A percentile compares a stretch with the other conserved stretches of the same genome.
Evolutionary conservation across 768 basidiomycete genomes (phyloP).

Genomic region (Botryobasidium botryosum): DNA sequence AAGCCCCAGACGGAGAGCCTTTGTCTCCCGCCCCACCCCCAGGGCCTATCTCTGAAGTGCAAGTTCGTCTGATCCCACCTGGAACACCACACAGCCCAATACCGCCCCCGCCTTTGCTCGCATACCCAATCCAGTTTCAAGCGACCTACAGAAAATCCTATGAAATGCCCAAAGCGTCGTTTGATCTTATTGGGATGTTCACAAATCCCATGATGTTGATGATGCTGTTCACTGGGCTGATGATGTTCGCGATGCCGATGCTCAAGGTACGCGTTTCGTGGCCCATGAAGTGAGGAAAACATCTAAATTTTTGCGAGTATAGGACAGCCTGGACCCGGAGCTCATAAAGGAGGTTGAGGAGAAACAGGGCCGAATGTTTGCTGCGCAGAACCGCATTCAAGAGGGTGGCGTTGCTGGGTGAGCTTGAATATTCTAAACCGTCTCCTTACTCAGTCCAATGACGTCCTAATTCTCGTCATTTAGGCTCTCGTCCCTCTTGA

Average conservation of each 20-base stretch:
- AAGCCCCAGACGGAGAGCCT: too few relatives aligned
- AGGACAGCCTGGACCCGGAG: neutral
- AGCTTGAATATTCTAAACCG: too few relatives aligned
- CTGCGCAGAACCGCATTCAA: neutral
- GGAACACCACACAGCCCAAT: too few relatives aligned
- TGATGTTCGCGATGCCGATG: neutral
- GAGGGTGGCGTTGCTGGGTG: neutral
- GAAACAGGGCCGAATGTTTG: neutral
- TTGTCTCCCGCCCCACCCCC: too few relatives aligned
- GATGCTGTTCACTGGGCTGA: neutral
- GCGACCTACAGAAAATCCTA: neutral
- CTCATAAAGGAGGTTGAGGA: neutral
- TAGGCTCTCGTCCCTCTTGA: too few relatives aligned
- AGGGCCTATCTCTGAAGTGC: too few relatives aligned
- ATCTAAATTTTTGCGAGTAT: neutral
- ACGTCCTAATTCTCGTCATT: too few relatives aligned
- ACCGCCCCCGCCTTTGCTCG: neutral
- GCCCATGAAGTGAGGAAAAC: neutral
- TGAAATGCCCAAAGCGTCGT: neutral
- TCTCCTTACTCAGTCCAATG: too few relatives aligned
- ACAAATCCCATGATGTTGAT: conserved; percentile 2
- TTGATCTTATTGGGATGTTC: conserved; percentile 1
- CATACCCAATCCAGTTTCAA: neutral
- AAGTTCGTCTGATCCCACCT: too few relatives aligned
- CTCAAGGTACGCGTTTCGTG: neutral